phyloP scores from a whole-genome alignment of 495 filamentous ascomycete species.

The Penicillium diatomitis region DNA sequence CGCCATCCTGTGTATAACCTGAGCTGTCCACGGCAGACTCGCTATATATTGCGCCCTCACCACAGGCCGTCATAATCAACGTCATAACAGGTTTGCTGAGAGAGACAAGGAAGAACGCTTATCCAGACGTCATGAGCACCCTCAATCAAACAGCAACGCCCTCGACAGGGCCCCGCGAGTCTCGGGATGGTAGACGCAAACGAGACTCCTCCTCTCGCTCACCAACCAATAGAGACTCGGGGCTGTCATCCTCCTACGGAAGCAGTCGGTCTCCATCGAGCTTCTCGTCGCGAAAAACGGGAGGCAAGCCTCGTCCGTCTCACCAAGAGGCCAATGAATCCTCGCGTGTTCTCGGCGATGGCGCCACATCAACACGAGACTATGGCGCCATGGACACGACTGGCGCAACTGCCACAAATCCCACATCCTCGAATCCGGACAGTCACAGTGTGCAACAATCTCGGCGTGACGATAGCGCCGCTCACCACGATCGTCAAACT shows the following conservation, averaged over 20 bases:
- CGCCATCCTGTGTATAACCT: too few relatives aligned
- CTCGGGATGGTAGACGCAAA: slow-evolving; percentile 9
- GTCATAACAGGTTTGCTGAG: too few relatives aligned
- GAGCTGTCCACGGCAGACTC: too few relatives aligned
- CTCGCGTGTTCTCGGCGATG: slow-evolving; percentile 26
- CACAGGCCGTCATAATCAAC: too few relatives aligned
- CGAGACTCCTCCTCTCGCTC: slow-evolving; percentile 22
- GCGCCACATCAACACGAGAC: slow-evolving; percentile 16
- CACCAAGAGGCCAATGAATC: slow-evolving; percentile 18
- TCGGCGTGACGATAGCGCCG: neutral
- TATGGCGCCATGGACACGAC: slow-evolving; percentile 29
- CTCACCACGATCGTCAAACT: neutral
- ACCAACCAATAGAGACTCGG: slow-evolving; percentile 13
- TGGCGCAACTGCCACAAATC: neutral
- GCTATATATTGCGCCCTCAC: too few relatives aligned
- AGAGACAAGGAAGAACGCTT: too few relatives aligned
- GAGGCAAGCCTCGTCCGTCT: slow-evolving; percentile 1
- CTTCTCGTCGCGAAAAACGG: slow-evolving; percentile 10
- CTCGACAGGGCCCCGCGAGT: slow-evolving; percentile 13
- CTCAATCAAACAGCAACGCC: slow-evolving; percentile 20
- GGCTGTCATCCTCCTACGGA: slow-evolving; percentile 16
- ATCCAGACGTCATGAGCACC: slow-evolving; percentile 26
- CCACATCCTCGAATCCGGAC: neutral
- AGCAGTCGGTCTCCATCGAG: slow-evolving; percentile 18
- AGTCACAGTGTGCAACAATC: neutral